Percentiles rank a stretch among this genome's conserved stretches.
Evolutionary conservation across 2,329 filamentous ascomycete species (phyloP).

Genomic region (Ophiostoma australiae): DNA sequence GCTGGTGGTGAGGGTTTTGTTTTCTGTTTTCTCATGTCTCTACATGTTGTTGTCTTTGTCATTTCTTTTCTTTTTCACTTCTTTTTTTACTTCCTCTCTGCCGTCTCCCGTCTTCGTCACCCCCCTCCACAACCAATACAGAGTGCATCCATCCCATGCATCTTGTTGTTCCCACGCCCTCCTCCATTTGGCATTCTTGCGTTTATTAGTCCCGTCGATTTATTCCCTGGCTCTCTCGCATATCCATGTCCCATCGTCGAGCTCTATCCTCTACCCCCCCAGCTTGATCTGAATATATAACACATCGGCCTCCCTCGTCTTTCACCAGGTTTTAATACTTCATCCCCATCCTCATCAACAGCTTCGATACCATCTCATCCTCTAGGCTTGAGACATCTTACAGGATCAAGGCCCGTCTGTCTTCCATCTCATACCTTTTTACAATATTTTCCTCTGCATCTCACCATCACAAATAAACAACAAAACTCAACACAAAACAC

Average conservation of each 20-base stretch:
- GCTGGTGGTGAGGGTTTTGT: background rate
- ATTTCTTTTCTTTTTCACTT: background rate
- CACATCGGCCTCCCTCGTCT: slow-evolving; percentile 13
- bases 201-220: background rate
- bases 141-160: background rate
- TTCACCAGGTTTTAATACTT: background rate
- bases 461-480: background rate
- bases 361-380: background rate
- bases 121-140: background rate
- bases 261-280: background rate
- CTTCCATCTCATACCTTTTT: background rate
- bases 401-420: background rate
- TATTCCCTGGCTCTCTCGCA: background rate
- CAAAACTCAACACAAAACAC: background rate
- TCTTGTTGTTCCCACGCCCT: background rate
- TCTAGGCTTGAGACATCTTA: background rate
- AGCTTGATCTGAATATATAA: slow-evolving; percentile 11
- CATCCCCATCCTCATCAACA: background rate
- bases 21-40: background rate
- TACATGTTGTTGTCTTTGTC: background rate
- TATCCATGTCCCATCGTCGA: background rate
- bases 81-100: background rate
- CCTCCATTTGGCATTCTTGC: background rate
- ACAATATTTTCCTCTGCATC: background rate
- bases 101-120: slow-evolving; percentile 2